Conservation (phyloP, 371 early-diverging fungal species). For the Coelomomyces lativittatus region DNA sequence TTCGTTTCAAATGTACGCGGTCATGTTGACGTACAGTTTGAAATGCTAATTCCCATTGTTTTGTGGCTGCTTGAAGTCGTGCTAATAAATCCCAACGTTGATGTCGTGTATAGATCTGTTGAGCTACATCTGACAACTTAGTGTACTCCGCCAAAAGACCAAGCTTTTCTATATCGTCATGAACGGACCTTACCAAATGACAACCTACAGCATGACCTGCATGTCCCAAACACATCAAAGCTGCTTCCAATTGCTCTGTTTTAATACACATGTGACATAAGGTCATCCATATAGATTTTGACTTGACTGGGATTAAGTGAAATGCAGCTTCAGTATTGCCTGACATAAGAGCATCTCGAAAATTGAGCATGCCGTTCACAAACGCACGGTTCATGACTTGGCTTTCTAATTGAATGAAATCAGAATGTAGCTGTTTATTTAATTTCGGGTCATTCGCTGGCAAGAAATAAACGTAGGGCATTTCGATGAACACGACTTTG, state of each 20-base stretch:
- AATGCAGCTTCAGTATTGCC: constrained; percentile 24
- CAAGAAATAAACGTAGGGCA: too few species aligned
- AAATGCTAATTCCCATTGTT: constrained; percentile 20
- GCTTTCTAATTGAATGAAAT: too few species aligned
- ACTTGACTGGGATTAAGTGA: constrained; percentile 13
- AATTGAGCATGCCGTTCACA: constrained; percentile 14
- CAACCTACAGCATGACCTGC: constrained; percentile 15
- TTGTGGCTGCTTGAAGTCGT: constrained; percentile 8
- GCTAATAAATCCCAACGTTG: constrained; percentile 10
- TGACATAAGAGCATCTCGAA: constrained; percentile 13
- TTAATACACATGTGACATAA: constrained; percentile 24
- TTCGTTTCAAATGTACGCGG: constrained; percentile 8
- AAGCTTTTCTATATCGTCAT: constrained; percentile 4
- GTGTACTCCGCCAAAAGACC: constrained; percentile 12
- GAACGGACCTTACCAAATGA: constrained; percentile 3
- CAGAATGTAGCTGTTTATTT: too few species aligned
- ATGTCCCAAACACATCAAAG: constrained; percentile 14
- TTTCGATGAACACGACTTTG: too few species aligned
- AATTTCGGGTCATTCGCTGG: too few species aligned
- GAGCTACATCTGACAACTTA: constrained; percentile 5
- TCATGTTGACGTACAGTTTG: constrained; percentile 12
- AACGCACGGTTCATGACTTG: too few species aligned
- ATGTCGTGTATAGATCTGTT: not conserved
- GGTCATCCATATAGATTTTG: constrained; percentile 19
- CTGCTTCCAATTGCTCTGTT: constrained; percentile 10